Conservation (phyloP, 805 yeast genomes). For the Spathaspora girioi region DNA sequence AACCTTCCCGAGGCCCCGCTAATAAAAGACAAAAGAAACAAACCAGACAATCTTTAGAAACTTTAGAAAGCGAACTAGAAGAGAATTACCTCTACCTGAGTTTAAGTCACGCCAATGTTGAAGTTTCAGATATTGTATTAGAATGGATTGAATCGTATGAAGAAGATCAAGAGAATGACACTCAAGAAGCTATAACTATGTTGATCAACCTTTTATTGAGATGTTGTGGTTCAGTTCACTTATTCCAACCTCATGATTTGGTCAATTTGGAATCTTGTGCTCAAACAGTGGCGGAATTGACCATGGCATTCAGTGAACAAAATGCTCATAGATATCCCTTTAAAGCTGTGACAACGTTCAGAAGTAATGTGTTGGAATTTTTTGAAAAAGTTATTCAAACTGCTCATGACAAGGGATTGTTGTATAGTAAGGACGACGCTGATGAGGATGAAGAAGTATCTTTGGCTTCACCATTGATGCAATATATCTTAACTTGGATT, state of each 20-base stretch:
- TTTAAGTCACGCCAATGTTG: constrained; percentile 27
- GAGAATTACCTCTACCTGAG: constrained; percentile 30
- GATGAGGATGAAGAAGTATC: constrained; percentile 28
- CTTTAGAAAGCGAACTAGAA: constrained; percentile 17
- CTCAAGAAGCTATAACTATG: constrained; percentile 51
- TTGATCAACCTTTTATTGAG: constrained; percentile 68
- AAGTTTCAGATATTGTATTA: constrained; percentile 31
- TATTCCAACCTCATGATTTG: constrained; percentile 73
- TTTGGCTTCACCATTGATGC: constrained; percentile 43
- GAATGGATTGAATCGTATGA: constrained; percentile 34
- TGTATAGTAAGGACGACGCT: constrained; percentile 20
- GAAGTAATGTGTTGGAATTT: constrained; percentile 52
- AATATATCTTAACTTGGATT: constrained; percentile 69
- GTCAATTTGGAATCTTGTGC: constrained; percentile 63
- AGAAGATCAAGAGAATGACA: constrained; percentile 16
- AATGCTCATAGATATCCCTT: constrained; percentile 69
- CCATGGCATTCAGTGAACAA: constrained; percentile 58
- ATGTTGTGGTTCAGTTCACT: constrained; percentile 66
- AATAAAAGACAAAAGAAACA: constrained; percentile 6
- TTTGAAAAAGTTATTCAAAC: constrained; percentile 47
- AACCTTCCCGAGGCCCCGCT: constrained; percentile 3
- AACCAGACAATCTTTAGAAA: constrained; percentile 1
- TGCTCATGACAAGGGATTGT: constrained; percentile 59
- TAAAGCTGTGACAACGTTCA: constrained; percentile 45
- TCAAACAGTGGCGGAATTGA: constrained; percentile 72